Conservation (phyloP, 2,329 filamentous ascomycete genomes). For the Byssoonygena ceratinophila region DNA sequence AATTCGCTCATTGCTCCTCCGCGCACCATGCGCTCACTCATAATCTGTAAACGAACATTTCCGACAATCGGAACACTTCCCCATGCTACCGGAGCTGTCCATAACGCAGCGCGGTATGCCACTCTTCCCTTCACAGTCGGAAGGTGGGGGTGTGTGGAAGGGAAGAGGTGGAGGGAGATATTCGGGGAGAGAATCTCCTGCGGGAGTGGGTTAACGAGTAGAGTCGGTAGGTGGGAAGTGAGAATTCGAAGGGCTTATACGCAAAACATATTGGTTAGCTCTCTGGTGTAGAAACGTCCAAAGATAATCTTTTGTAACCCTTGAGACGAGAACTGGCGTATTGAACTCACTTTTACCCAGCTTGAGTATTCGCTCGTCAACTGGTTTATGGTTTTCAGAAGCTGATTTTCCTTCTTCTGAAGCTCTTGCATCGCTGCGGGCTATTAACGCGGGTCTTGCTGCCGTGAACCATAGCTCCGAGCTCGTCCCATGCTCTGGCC, state of each 20-base stretch:
- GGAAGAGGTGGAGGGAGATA: slow-evolving; percentile 54
- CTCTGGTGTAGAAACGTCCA: too few species aligned
- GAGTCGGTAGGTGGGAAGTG: slow-evolving; percentile 52
- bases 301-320: too few species aligned
- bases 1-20: slow-evolving; percentile 35
- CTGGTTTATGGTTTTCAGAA: slow-evolving; percentile 11
- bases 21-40: slow-evolving; percentile 79
- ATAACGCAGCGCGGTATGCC: slow-evolving; percentile 83
- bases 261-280: slow-evolving; percentile 6
- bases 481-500: slow-evolving; percentile 24
- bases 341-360: slow-evolving; percentile 16
- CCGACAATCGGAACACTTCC: slow-evolving; percentile 82
- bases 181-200: slow-evolving; percentile 52
- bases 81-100: slow-evolving; percentile 95
- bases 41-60: slow-evolving; percentile 75
- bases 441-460: slow-evolving; percentile 5
- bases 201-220: slow-evolving; percentile 51
- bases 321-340: too few species aligned
- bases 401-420: slow-evolving; percentile 1
- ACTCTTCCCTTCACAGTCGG: slow-evolving; percentile 85
- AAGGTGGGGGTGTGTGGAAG: slow-evolving; percentile 53
- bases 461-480: slow-evolving; percentile 29
- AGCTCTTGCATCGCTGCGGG: slow-evolving; percentile 4
- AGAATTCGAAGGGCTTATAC: slow-evolving; percentile 48
- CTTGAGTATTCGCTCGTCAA: slow-evolving; percentile 16